phyloP scores from a whole-genome alignment of 805 yeast species.

The Metschnikowia rubicola region DNA sequence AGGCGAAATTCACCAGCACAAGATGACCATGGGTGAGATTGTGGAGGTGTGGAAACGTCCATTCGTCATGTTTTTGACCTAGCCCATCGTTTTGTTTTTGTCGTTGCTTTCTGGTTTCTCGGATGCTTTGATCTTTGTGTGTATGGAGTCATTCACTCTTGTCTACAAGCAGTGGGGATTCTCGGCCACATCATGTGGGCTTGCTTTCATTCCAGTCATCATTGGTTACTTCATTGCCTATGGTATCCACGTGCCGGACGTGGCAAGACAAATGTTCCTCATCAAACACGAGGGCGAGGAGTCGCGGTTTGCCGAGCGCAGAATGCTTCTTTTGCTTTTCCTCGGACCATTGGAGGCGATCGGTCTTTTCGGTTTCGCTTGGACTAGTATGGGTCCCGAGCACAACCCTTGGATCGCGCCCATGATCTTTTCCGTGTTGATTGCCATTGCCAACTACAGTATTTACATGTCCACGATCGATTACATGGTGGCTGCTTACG shows the following conservation, averaged over 20 bases:
- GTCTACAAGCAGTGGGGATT: slow-evolving; percentile 37
- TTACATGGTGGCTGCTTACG: slow-evolving; percentile 42
- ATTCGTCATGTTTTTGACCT: slow-evolving; percentile 34
- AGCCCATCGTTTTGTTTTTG: slow-evolving; percentile 38
- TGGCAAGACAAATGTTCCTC: slow-evolving; percentile 28
- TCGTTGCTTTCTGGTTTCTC: slow-evolving; percentile 39
- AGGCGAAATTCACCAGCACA: slow-evolving; percentile 22
- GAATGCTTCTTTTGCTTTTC: slow-evolving; percentile 32
- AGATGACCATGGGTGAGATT: slow-evolving; percentile 22
- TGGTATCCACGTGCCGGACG: slow-evolving; percentile 30
- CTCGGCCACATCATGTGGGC: slow-evolving; percentile 28
- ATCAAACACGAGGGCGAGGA: slow-evolving; percentile 23
- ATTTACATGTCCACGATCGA: slow-evolving; percentile 45
- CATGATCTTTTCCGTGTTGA: slow-evolving; percentile 33
- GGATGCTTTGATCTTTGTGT: slow-evolving; percentile 39
- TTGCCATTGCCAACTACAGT: slow-evolving; percentile 39
- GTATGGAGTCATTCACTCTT: slow-evolving; percentile 34
- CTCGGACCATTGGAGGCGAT: slow-evolving; percentile 37
- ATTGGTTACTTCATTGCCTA: slow-evolving; percentile 37
- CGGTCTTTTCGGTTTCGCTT: slow-evolving; percentile 40
- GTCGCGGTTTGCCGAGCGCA: slow-evolving; percentile 25
- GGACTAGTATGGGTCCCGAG: slow-evolving; percentile 40
- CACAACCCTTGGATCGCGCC: slow-evolving; percentile 42
- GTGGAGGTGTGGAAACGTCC: slow-evolving; percentile 37
- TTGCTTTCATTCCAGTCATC: slow-evolving; percentile 31